Conservation (phyloP, 257 asterid genomes). For the Solanum infundibuliforme region DNA sequence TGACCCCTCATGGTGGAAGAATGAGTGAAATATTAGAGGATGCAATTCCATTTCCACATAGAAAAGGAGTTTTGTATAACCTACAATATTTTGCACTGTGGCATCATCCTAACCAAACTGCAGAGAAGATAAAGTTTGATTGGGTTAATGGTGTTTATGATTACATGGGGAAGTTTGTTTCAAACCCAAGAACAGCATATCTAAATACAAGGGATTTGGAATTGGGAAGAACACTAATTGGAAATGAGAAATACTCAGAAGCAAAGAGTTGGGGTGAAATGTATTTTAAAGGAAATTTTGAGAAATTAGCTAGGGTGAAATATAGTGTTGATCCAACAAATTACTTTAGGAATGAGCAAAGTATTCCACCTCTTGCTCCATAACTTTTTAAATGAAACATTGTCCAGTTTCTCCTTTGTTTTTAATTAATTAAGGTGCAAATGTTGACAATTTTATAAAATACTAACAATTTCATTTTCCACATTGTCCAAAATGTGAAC, state of each 20-base stretch:
- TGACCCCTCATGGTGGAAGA: slow-evolving; percentile 55
- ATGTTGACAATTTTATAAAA: not conserved
- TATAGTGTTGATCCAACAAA: slow-evolving; percentile 37
- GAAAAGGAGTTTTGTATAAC: slow-evolving; percentile 31
- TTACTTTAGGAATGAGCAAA: slow-evolving; percentile 48
- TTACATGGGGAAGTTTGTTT: slow-evolving; percentile 36
- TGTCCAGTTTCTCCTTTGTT: not conserved
- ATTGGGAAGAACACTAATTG: slow-evolving; percentile 24
- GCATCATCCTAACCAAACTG: slow-evolving; percentile 3
- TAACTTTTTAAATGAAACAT: not conserved
- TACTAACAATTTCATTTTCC: not conserved
- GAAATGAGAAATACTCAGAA: slow-evolving; percentile 15
- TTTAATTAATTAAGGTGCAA: not conserved
- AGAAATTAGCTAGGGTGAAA: slow-evolving; percentile 34
- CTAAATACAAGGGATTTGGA: slow-evolving; percentile 55
- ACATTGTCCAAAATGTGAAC: not conserved
- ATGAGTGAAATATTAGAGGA: slow-evolving; percentile 24
- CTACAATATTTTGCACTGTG: slow-evolving; percentile 49
- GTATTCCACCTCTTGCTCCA: slow-evolving; percentile 19
- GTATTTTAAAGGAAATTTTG: slow-evolving; percentile 39
- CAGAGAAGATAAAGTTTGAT: slow-evolving; percentile 4
- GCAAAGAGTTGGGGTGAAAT: slow-evolving; percentile 38
- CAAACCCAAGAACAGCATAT: slow-evolving; percentile 51
- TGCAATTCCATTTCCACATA: slow-evolving; percentile 52
- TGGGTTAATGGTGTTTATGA: slow-evolving; percentile 31